Percentiles rank a stretch among this genome's conserved stretches.
Evolutionary conservation across 2,329 filamentous ascomycete species (phyloP).

Genomic region (Chaetomiaceae sp.): DNA sequence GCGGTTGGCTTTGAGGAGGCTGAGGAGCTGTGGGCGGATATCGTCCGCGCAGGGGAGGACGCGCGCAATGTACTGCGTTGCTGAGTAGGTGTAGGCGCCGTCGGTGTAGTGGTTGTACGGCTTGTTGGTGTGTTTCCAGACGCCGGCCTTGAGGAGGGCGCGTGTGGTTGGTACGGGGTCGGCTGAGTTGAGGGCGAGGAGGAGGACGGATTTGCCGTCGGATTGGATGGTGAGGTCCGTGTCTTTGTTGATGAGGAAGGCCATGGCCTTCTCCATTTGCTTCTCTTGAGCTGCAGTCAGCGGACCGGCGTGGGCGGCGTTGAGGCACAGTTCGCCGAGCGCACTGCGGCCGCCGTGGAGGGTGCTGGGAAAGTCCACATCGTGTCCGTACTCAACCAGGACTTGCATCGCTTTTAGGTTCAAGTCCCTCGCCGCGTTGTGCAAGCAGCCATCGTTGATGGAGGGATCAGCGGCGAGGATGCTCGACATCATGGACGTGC

Average conservation of each 20-base stretch:
- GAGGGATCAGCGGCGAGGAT: slow-evolving; percentile 53
- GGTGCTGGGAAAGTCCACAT: slow-evolving; percentile 60
- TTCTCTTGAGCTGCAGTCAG: slow-evolving; percentile 46
- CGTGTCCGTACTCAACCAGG: slow-evolving; percentile 55
- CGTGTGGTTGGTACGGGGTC: slow-evolving; percentile 52
- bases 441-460: slow-evolving; percentile 61
- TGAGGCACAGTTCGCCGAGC: slow-evolving; percentile 58
- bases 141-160: slow-evolving; percentile 55
- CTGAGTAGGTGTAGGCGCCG: slow-evolving; percentile 55
- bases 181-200: slow-evolving; percentile 55
- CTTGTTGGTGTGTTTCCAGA: slow-evolving; percentile 62
- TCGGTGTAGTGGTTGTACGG: slow-evolving; percentile 51
- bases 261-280: slow-evolving; percentile 52
- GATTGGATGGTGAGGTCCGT: slow-evolving; percentile 52
- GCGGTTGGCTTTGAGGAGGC: slow-evolving; percentile 48
- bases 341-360: slow-evolving; percentile 59
- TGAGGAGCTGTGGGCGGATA: slow-evolving; percentile 39
- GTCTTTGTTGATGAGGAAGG: slow-evolving; percentile 50
- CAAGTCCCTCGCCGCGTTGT: slow-evolving; percentile 58
- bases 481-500: slow-evolving; percentile 49
- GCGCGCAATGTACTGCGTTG: slow-evolving; percentile 56
- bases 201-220: slow-evolving; percentile 53
- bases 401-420: slow-evolving; percentile 52
- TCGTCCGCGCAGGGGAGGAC: slow-evolving; percentile 40
- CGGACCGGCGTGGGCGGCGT: slow-evolving; percentile 43